phyloP scores from a whole-genome alignment of 2,329 filamentous ascomycete species.

The Nigrospora oryzae region DNA sequence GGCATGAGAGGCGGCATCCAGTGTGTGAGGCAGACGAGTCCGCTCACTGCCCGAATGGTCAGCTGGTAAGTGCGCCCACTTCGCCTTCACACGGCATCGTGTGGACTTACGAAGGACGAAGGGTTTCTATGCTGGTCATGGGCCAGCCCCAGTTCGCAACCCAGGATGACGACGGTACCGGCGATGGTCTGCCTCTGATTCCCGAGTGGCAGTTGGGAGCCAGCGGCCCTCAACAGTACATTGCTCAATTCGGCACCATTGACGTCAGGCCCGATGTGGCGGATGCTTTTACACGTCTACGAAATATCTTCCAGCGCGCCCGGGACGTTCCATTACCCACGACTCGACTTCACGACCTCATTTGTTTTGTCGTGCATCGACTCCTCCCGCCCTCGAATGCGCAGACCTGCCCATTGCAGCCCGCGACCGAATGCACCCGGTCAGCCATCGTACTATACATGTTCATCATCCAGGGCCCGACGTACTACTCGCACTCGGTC shows the following conservation, averaged over 20 bases:
- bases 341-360: slow-evolving; percentile 43
- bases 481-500: slow-evolving; percentile 43
- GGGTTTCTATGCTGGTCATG: slow-evolving; percentile 50
- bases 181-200: slow-evolving; percentile 39
- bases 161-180: slow-evolving; percentile 38
- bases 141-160: slow-evolving; percentile 42
- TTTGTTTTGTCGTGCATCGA: slow-evolving; percentile 44
- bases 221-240: slow-evolving; percentile 11
- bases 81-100: too few relatives aligned
- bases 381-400: slow-evolving; percentile 18
- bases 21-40: slow-evolving; percentile 35
- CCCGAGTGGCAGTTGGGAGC: slow-evolving; percentile 35
- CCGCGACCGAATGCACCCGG: slow-evolving; percentile 34
- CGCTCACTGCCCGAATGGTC: slow-evolving; percentile 46
- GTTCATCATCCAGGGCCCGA: slow-evolving; percentile 43
- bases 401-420: neutral
- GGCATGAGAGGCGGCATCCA: slow-evolving; percentile 41
- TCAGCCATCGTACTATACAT: slow-evolving; percentile 40
- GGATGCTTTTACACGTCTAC: slow-evolving; percentile 33
- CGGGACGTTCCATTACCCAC: slow-evolving; percentile 18
- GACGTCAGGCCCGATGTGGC: too few relatives aligned
- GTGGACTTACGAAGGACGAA: slow-evolving; percentile 12
- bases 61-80: slow-evolving; percentile 31
- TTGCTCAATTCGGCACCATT: too few relatives aligned
- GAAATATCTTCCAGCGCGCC: slow-evolving; percentile 28